Percentiles rank a stretch among this genome's conserved stretches.
phyloP scores from a whole-genome alignment of 768 basidiomycete species.

The Leccinellum rugosiceps region DNA sequence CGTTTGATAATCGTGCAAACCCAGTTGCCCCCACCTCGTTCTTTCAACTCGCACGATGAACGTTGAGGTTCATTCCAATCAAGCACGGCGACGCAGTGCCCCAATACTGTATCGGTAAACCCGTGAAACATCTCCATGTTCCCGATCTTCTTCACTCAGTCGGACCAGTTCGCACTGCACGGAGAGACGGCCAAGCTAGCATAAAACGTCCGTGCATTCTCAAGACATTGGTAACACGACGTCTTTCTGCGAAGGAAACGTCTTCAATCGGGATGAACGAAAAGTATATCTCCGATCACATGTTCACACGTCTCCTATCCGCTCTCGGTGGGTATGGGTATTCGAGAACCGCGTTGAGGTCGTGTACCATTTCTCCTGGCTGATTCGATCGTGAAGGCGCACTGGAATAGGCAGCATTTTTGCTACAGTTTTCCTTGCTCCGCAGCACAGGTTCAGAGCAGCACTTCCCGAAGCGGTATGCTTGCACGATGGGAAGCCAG shows the following conservation, averaged over 20 bases:
- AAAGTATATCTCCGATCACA: conserved; percentile 32
- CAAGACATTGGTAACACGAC: neutral
- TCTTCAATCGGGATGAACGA: conserved; percentile 2
- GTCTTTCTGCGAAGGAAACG: conserved; percentile 11
- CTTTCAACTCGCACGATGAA: neutral
- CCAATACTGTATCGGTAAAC: neutral
- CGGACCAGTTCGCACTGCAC: conserved; percentile 10
- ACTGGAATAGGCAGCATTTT: conserved; percentile 16
- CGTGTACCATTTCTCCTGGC: conserved; percentile 9
- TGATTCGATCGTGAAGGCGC: conserved; percentile 10
- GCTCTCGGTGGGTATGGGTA: conserved; percentile 57
- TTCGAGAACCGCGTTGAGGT: conserved; percentile 17
- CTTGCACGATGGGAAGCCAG: conserved; percentile 14
- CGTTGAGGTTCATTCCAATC: neutral
- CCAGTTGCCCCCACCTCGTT: neutral
- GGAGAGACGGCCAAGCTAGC: conserved; percentile 1
- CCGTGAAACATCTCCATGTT: neutral
- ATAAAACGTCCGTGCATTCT: neutral
- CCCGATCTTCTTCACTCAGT: conserved; percentile 2
- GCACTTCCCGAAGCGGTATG: conserved; percentile 8
- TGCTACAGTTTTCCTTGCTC: conserved; percentile 7
- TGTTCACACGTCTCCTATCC: conserved; percentile 16
- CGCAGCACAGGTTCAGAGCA: conserved; percentile 16
- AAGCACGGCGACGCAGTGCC: neutral
- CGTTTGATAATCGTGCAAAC: neutral